These are phyloP conservation scores for Pachysandra terminalis DNA, from an alignment of 164 flowering plant species.

Conservation along the genomic window DNA sequence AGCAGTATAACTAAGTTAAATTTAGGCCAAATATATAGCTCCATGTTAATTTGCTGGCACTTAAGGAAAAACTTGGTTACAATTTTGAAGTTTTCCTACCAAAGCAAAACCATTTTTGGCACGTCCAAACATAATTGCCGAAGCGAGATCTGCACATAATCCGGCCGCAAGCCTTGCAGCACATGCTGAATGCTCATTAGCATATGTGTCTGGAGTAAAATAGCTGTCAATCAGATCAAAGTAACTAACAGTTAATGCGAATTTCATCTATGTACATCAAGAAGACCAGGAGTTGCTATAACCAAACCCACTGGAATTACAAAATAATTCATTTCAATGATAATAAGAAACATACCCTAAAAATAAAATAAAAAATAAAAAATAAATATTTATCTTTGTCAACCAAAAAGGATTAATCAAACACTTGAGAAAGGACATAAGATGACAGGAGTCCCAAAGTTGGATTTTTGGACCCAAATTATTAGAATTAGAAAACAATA, in stretches of 20 bases:
- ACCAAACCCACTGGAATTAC: neutral
- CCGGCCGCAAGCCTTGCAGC: slow-evolving; percentile 99
- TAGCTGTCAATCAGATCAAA: slow-evolving; percentile 51
- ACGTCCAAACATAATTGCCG: slow-evolving; percentile 59
- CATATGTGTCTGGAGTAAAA: slow-evolving; percentile 95
- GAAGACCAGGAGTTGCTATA: neutral
- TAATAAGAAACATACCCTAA: neutral
- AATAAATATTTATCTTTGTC: too few species aligned
- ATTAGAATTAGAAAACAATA: neutral
- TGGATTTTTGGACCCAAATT: neutral
- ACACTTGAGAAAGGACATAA: too few species aligned
- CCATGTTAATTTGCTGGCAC: neutral
- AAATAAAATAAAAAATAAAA: too few species aligned
- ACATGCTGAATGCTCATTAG: slow-evolving; percentile 86
- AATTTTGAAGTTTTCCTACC: slow-evolving; percentile 38
- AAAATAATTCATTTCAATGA: neutral
- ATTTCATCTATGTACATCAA: neutral
- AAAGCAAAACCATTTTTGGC: slow-evolving; percentile 95
- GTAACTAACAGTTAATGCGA: neutral
- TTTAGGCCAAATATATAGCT: neutral
- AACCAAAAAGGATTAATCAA: too few species aligned
- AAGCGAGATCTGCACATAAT: slow-evolving; percentile 89
- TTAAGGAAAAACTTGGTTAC: neutral
- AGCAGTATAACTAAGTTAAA: slow-evolving; percentile 13
- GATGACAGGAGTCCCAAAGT: neutral